phyloP scores from a whole-genome alignment of 345 rosid genomes.

The Nasturtium officinale region DNA sequence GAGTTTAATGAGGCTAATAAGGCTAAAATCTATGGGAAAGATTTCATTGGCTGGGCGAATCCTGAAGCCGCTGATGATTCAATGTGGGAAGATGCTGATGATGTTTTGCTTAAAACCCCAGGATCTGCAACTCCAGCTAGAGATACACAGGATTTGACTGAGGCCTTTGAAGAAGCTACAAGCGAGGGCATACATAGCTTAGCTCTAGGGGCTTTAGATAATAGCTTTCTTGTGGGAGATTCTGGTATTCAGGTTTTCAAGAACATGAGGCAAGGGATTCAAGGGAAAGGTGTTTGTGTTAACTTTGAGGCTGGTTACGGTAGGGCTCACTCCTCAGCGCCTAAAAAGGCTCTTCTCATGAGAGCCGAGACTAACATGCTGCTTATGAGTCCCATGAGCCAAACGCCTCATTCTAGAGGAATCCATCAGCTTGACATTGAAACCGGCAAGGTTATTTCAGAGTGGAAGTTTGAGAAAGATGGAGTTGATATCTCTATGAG shows the following conservation, averaged over 20 bases:
- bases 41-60: constrained; percentile 85
- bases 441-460: constrained; percentile 82
- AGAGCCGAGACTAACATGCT: constrained; percentile 96
- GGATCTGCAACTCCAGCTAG: constrained; percentile 59
- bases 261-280: constrained; percentile 89
- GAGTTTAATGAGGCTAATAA: constrained; percentile 81
- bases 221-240: constrained; percentile 92
- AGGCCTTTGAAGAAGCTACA: constrained; percentile 91
- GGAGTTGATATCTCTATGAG: constrained; percentile 93
- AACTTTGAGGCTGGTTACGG: constrained; percentile 60
- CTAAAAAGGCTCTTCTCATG: constrained; percentile 90
- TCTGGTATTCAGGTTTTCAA: constrained; percentile 92
- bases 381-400: constrained; percentile 89
- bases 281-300: constrained; percentile 90
- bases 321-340: constrained; percentile 64
- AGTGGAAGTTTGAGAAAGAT: constrained; percentile 97
- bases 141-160: constrained; percentile 69
- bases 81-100: constrained; percentile 98
- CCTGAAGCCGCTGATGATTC: constrained; percentile 98
- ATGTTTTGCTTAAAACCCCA: constrained; percentile 64
- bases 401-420: constrained; percentile 69
- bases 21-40: constrained; percentile 85
- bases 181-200: constrained; percentile 92
- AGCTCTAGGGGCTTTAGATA: constrained; percentile 95
- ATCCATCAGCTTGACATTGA: constrained; percentile 97